Percentiles rank a stretch among this genome's conserved stretches.
Evolutionary conservation across 108 stramenopile species (phyloP).

Genomic region (Pseudonitzschia delicatissima): DNA sequence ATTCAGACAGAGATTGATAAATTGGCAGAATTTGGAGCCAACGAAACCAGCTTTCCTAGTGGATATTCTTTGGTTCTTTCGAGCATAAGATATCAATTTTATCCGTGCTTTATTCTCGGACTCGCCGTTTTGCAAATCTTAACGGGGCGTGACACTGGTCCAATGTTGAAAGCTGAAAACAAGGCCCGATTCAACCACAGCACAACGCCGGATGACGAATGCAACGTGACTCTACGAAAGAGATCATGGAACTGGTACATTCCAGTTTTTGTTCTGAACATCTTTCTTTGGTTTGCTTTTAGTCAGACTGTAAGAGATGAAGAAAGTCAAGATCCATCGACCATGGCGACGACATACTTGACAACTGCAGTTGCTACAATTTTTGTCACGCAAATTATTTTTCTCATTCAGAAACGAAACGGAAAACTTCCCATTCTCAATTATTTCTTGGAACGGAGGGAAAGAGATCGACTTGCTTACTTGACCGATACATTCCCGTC

Average conservation of each 20-base stretch:
- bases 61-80: constrained; percentile 43
- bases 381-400: constrained; percentile 13
- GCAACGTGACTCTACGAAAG: constrained; percentile 9
- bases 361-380: constrained; percentile 11
- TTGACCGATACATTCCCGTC: constrained; percentile 19
- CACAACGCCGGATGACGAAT: constrained; percentile 19
- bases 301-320: constrained; percentile 1
- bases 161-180: constrained; percentile 62
- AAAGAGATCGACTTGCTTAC: neutral
- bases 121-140: constrained; percentile 9
- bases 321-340: neutral
- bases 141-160: constrained; percentile 51
- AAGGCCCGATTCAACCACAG: constrained; percentile 35
- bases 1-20: constrained; percentile 52
- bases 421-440: neutral
- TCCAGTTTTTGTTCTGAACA: constrained; percentile 2
- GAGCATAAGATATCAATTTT: constrained; percentile 58
- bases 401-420: constrained; percentile 9
- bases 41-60: constrained; percentile 8
- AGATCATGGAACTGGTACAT: constrained; percentile 37
- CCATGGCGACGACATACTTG: constrained; percentile 1
- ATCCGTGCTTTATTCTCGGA: constrained; percentile 24
- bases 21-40: constrained; percentile 12
- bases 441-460: neutral
- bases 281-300: constrained; percentile 6